Conservation (phyloP, 2,329 filamentous ascomycete species). For the Hypoxylon sp. region DNA sequence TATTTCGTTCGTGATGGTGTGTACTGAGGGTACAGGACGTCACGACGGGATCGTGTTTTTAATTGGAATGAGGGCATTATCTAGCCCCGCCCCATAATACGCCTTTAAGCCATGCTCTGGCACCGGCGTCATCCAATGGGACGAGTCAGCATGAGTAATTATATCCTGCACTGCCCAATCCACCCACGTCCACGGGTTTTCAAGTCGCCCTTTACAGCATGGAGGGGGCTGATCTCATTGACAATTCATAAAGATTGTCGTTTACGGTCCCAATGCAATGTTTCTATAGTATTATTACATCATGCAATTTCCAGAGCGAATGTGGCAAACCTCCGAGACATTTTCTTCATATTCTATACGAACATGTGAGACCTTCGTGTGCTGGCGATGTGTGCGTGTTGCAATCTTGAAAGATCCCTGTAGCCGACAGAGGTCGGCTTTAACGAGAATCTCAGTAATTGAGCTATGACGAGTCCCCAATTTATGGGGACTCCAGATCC, state of each 20-base stretch:
- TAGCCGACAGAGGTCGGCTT: conserved; percentile 5
- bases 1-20: conserved; percentile 28
- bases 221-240: conserved; percentile 36
- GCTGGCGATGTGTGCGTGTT: conserved; percentile 21
- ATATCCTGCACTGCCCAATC: conserved; percentile 35
- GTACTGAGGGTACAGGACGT: conserved; percentile 33
- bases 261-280: neutral
- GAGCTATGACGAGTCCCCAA: conserved; percentile 15
- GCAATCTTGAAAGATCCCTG: conserved; percentile 9
- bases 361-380: conserved; percentile 31
- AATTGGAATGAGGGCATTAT: conserved; percentile 21
- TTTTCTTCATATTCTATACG: conserved; percentile 15
- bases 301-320: conserved; percentile 22
- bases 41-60: conserved; percentile 30
- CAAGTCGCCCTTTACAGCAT: conserved; percentile 5
- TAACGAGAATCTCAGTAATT: conserved; percentile 31
- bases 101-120: conserved; percentile 11
- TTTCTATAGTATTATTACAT: conserved; percentile 17
- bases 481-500: conserved; percentile 15
- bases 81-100: conserved; percentile 29
- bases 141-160: conserved; percentile 31
- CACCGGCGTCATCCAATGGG: conserved; percentile 21
- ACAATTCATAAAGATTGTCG: conserved; percentile 15
- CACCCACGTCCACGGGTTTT: conserved; percentile 15
- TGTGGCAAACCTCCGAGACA: conserved; percentile 38